A percentile compares a stretch with the other conserved stretches of the same genome.
These are phyloP conservation scores for Ophiostoma populinum DNA, from an alignment of 2,329 filamentous ascomycete genomes.

Conservation along the genomic window DNA sequence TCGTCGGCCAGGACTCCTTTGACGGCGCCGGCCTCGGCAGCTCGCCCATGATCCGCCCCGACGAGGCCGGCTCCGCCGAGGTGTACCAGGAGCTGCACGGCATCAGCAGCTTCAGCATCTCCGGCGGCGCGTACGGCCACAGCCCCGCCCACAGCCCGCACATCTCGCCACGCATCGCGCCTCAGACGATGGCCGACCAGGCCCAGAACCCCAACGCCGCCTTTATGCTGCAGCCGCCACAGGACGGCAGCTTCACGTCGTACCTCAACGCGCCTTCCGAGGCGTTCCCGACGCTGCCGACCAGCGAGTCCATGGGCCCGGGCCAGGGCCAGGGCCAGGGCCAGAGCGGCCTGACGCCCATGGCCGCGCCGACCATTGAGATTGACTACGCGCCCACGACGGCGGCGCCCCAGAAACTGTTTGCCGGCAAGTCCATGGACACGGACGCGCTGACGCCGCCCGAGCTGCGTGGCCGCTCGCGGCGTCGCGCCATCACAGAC, in stretches of 20 bases:
- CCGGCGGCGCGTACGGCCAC: slow-evolving; percentile 50
- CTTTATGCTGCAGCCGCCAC: slow-evolving; percentile 26
- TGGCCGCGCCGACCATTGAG: slow-evolving; percentile 88
- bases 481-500: slow-evolving; percentile 40
- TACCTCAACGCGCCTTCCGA: slow-evolving; percentile 28
- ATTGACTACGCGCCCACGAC: slow-evolving; percentile 77
- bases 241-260: slow-evolving; percentile 22
- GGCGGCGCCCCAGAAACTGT: slow-evolving; percentile 40
- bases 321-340: too few relatives aligned
- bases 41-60: slow-evolving; percentile 63
- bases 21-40: slow-evolving; percentile 51
- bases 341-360: slow-evolving; percentile 46
- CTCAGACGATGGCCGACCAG: slow-evolving; percentile 38
- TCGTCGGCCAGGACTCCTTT: slow-evolving; percentile 63
- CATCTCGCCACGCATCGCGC: slow-evolving; percentile 43
- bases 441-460: slow-evolving; percentile 74
- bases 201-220: slow-evolving; percentile 23
- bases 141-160: slow-evolving; percentile 64
- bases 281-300: slow-evolving; percentile 34
- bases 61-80: slow-evolving; percentile 34
- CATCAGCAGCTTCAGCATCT: slow-evolving; percentile 67
- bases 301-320: slow-evolving; percentile 45
- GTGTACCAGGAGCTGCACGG: slow-evolving; percentile 65
- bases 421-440: slow-evolving; percentile 47
- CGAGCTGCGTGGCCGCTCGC: slow-evolving; percentile 36